These are phyloP conservation scores for Trichoderma atroviride DNA, from an alignment of 2,329 filamentous ascomycete genomes.

Conservation along the genomic window DNA sequence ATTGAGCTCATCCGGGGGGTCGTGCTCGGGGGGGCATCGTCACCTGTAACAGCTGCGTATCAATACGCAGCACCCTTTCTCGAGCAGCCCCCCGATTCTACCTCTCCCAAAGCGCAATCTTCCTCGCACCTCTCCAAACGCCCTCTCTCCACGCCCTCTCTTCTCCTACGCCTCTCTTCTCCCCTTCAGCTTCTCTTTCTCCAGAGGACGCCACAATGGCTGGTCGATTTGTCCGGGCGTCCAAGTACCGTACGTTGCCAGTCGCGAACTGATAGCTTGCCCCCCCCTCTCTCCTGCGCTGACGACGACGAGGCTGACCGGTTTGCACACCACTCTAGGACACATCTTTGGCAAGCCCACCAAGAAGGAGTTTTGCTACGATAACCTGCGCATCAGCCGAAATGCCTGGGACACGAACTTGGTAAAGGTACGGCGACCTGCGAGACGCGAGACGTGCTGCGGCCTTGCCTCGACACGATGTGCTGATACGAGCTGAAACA, in stretches of 20 bases:
- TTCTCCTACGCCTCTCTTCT: slow-evolving; percentile 24
- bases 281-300: slow-evolving; percentile 32
- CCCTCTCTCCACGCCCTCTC: slow-evolving; percentile 14
- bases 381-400: slow-evolving; percentile 93
- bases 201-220: slow-evolving; percentile 49
- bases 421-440: slow-evolving; percentile 72
- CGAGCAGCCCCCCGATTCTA: slow-evolving; percentile 19
- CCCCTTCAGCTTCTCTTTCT: slow-evolving; percentile 29
- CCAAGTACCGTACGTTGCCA: slow-evolving; percentile 65
- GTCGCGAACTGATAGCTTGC: slow-evolving; percentile 29
- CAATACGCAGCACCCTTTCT: neutral
- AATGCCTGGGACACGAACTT: slow-evolving; percentile 99
- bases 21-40: slow-evolving; percentile 22
- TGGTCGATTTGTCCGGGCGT: slow-evolving; percentile 68
- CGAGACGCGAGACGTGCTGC: slow-evolving; percentile 4
- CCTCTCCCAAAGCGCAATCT: slow-evolving; percentile 7
- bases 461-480: neutral
- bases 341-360: slow-evolving; percentile 97
- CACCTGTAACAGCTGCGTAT: slow-evolving; percentile 18
- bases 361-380: slow-evolving; percentile 97
- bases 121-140: slow-evolving; percentile 12
- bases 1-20: slow-evolving; percentile 8
- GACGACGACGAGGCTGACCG: slow-evolving; percentile 33
- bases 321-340: slow-evolving; percentile 56
- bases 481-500: slow-evolving; percentile 31